Evolutionary conservation across 2,329 filamentous ascomycete genomes (phyloP).

Genomic region (Alternaria alternata): DNA sequence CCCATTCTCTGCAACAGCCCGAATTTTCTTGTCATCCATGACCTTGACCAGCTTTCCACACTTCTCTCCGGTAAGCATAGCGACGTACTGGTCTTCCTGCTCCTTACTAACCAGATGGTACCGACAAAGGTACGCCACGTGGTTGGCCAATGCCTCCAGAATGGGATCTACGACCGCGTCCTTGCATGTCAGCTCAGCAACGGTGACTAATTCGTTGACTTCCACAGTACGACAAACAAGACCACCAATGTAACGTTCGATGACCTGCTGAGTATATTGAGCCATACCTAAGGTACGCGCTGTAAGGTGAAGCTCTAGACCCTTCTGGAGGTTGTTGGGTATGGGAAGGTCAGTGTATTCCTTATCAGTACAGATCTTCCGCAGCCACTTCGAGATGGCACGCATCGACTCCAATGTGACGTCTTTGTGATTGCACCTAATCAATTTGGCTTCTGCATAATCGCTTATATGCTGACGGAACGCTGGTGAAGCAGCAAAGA

Average conservation of each 20-base stretch:
- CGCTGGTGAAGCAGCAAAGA: conserved; percentile 12
- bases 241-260: background rate
- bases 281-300: conserved; percentile 11
- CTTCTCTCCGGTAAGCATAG: conserved; percentile 1
- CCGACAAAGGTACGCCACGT: conserved; percentile 7
- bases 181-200: conserved; percentile 3
- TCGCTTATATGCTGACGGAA: conserved; percentile 1
- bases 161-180: conserved; percentile 4
- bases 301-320: conserved; percentile 10
- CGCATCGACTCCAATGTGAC: background rate
- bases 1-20: background rate
- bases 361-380: background rate
- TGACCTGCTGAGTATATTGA: conserved; percentile 10
- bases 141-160: conserved; percentile 10
- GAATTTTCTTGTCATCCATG: conserved; percentile 5
- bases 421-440: conserved; percentile 5
- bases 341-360: conserved; percentile 1
- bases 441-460: background rate
- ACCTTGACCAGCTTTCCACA: background rate
- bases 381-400: conserved; percentile 12
- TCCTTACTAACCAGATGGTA: conserved; percentile 3
- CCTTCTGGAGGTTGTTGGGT: background rate
- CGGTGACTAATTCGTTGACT: background rate
- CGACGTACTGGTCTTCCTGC: background rate
- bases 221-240: background rate